Evolutionary conservation across 2,329 filamentous ascomycete genomes (phyloP), one percentile per base, ranked within the genome.

Genomic region (Fusarium concolor): DNA sequence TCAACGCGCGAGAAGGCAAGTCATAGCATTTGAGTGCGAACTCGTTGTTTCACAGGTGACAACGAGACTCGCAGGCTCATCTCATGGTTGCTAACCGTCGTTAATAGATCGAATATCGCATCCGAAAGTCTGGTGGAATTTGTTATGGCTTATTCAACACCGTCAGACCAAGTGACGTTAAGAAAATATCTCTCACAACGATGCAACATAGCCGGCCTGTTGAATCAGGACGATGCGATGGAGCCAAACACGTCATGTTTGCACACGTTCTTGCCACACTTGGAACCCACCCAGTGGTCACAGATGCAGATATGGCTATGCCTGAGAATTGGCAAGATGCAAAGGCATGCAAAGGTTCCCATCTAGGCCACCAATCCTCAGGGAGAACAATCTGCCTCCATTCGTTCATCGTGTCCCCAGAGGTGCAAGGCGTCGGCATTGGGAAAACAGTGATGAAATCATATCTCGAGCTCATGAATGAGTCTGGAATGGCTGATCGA

Each of bases 351-450:
- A 76, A 82, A 52, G 76, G 79, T 45, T 82, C 85, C 35, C 75
- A 78, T 3, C 74, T 88, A 11, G 93, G 93, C 31, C 92, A 97
- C 78, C 87, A 91, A 71, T 88, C 93, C 60, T 81, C 83, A 17
- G 93, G 93, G 38, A 81, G 88, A 42, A 96, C 92, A 0, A 85
- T 97, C 56, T 92, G 89, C 56, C 81, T 97, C 49, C 94, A 97
- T 79, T 95, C 92, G 1, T 84, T 97, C 7, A 92, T 92, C 18
- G 90, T 97, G 8, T 84, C 91, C 55, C 93, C 92, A 1, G 87
- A 89, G 61, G 88, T 93, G 57, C 92, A 96, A 68, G 84, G 87
- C 33, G 88, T 89, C 58, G 91, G 92, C 2, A 82, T 97, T 4
- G 94, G 92, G 17, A 89, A 86, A 66, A 88, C 90, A 20, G 80